phyloP scores from a whole-genome alignment of 495 filamentous ascomycete species.

The Sporormia fimetaria region DNA sequence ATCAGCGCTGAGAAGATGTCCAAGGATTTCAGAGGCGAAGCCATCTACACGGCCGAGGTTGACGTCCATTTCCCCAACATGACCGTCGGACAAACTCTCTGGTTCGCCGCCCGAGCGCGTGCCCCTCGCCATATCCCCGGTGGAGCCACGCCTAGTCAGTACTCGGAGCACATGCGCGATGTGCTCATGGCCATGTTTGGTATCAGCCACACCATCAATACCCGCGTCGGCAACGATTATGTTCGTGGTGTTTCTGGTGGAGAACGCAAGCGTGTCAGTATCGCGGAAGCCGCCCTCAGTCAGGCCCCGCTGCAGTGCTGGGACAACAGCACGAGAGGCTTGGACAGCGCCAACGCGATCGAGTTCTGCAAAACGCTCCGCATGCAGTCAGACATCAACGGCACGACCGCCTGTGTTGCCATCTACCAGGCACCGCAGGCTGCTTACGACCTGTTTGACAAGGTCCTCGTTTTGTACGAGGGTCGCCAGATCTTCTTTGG shows the following conservation, averaged over 20 bases:
- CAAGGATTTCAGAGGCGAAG: conserved; percentile 35
- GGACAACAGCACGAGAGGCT: conserved; percentile 36
- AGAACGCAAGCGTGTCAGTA: conserved; percentile 36
- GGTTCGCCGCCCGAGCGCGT: conserved; percentile 33
- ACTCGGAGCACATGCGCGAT: conserved; percentile 31
- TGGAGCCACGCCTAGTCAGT: conserved; percentile 24
- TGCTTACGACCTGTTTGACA: conserved; percentile 35
- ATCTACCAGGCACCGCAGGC: conserved; percentile 35
- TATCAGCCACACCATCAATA: conserved; percentile 35
- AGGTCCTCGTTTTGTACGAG: conserved; percentile 34
- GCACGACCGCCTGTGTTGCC: conserved; percentile 31
- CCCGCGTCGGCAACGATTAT: conserved; percentile 35
- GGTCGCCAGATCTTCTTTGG: conserved; percentile 37
- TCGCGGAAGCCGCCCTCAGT: conserved; percentile 33
- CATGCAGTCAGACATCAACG: conserved; percentile 31
- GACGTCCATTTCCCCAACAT: conserved; percentile 36
- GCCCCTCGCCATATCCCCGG: conserved; percentile 32
- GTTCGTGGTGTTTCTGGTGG: conserved; percentile 34
- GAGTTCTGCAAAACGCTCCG: conserved; percentile 36
- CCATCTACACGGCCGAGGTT: conserved; percentile 38
- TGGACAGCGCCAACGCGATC: conserved; percentile 37
- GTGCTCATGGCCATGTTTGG: conserved; percentile 37
- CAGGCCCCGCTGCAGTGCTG: conserved; percentile 34
- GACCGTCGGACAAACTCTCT: conserved; percentile 33
- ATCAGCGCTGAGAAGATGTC: conserved; percentile 34